Evolutionary conservation across 2,329 filamentous ascomycete species (phyloP), one percentile per base, ranked within the genome.

Genomic region (Tothia fuscella): DNA sequence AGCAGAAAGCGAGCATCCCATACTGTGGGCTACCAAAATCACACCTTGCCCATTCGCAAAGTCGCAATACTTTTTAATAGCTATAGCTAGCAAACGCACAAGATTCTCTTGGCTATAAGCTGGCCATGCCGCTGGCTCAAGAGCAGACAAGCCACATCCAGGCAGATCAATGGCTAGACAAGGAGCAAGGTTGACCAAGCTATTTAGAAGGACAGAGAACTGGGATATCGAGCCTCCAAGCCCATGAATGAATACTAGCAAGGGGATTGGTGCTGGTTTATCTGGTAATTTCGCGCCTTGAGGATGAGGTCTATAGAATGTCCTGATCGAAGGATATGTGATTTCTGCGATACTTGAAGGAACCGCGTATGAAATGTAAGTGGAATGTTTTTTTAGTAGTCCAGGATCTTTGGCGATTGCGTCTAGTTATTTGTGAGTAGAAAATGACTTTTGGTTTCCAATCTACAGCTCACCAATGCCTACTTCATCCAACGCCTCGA

Each of bases 161-260:
- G 91, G 89, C 3, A 95, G 69, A 57, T 98, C 91, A 48, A 96
- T 78, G 3, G 86, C 83, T 29, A 93, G 70, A 57, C 88, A 93
- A 36, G 87, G 80, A 10, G 83, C 86, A 37, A 87, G 67, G 55
- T 93, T 86, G 38, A 82, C 75, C 36, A 98, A 69, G 58, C 84
- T 91, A 16, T 77, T 81, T 13, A 96, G 64, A 4, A 96, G 65
- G 22, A 82, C 76, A 42, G 84, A 74, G 56, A 95, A 96, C 55
- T 96, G 91, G 9, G 86, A 81, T 19, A 87, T 73, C 1, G 85
- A 93, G 37, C 91, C 91, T n/a, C 89, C 91, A 7, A 96, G 71
- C 2, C 91, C 91, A 55, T 96, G 91, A 44, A 96, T 70, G 56
- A 93, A 94, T 32, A 96, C 87, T 3, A 96, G 65, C 7, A 98